Percentiles rank a stretch among this genome's conserved stretches.
phyloP scores from a whole-genome alignment of 805 yeast genomes.

The Geotrichum ghanense region DNA sequence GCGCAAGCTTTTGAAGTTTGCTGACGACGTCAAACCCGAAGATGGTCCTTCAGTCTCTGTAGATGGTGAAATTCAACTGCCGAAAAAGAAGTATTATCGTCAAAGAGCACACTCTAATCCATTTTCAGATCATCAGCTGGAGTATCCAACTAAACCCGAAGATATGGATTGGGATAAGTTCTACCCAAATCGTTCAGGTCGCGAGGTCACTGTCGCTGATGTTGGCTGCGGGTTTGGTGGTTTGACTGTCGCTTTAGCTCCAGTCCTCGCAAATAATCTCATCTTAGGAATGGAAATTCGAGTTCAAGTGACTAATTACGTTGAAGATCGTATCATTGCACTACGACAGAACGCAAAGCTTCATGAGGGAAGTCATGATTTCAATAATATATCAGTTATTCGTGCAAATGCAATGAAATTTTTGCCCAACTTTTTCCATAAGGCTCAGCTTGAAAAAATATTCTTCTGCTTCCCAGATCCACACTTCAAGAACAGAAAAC shows the following conservation, averaged over 20 bases:
- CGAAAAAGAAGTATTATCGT: conserved; percentile 76
- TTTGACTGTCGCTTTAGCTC: conserved; percentile 64
- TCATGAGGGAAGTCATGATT: conserved; percentile 27
- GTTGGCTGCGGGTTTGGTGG: conserved; percentile 99
- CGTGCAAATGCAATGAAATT: conserved; percentile 98
- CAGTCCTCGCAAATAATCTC: conserved; percentile 59
- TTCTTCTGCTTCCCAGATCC: conserved; percentile 99
- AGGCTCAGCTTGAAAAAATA: conserved; percentile 76
- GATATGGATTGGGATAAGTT: conserved; percentile 79
- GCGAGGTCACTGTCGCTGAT: conserved; percentile 63
- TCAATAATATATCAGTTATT: conserved; percentile 78
- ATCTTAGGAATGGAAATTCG: conserved; percentile 95
- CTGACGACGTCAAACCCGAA: conserved; percentile 30
- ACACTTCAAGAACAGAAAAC: conserved; percentile 93
- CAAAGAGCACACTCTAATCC: conserved; percentile 98
- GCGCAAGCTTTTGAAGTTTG: conserved; percentile 27
- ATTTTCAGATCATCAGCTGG: conserved; percentile 86
- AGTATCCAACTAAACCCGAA: conserved; percentile 72
- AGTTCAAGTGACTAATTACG: conserved; percentile 94
- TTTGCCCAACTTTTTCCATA: conserved; percentile 81
- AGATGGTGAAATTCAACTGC: conserved; percentile 39
- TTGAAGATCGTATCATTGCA: conserved; percentile 89
- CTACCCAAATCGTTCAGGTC: conserved; percentile 42
- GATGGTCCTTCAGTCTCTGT: conserved; percentile 27
- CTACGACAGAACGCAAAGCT: conserved; percentile 47